Conservation (phyloP, 2,329 filamentous ascomycete species). For the Verticillium klebahnii region DNA sequence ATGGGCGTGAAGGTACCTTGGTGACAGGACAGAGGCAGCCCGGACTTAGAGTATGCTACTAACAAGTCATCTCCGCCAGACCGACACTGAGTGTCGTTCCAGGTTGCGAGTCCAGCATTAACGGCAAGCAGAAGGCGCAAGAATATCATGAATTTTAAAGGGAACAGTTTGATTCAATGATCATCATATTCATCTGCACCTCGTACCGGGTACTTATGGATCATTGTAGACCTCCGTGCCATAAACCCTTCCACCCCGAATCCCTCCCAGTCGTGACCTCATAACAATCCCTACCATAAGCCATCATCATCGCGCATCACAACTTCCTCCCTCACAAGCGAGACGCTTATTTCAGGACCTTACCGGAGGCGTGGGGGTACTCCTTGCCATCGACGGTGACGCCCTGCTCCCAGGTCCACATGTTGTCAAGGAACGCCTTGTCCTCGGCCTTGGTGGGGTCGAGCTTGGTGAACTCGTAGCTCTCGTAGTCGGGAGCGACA, state of each 20-base stretch:
- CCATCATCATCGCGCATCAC: slow-evolving; percentile 23
- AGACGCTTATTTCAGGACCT: slow-evolving; percentile 91
- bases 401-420: slow-evolving; percentile 91
- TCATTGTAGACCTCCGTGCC: neutral
- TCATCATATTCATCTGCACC: neutral
- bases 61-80: too few species aligned
- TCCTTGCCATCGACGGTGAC: slow-evolving; percentile 78
- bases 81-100: too few species aligned
- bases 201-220: neutral
- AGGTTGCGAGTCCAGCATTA: too few species aligned
- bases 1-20: too few species aligned
- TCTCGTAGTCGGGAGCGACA: slow-evolving; percentile 95
- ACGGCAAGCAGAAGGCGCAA: too few species aligned
- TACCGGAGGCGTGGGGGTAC: slow-evolving; percentile 83
- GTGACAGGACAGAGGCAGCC: too few species aligned
- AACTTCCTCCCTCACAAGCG: slow-evolving; percentile 6
- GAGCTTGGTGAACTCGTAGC: slow-evolving; percentile 94
- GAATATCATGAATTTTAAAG: too few species aligned
- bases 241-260: slow-evolving; percentile 19
- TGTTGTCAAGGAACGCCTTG: slow-evolving; percentile 76
- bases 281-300: slow-evolving; percentile 24
- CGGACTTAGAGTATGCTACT: too few species aligned
- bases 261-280: slow-evolving; percentile 15
- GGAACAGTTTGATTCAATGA: neutral
- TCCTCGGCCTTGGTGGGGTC: slow-evolving; percentile 83